Conservation (phyloP, 768 basidiomycete species). For the Collybia mongolica region DNA sequence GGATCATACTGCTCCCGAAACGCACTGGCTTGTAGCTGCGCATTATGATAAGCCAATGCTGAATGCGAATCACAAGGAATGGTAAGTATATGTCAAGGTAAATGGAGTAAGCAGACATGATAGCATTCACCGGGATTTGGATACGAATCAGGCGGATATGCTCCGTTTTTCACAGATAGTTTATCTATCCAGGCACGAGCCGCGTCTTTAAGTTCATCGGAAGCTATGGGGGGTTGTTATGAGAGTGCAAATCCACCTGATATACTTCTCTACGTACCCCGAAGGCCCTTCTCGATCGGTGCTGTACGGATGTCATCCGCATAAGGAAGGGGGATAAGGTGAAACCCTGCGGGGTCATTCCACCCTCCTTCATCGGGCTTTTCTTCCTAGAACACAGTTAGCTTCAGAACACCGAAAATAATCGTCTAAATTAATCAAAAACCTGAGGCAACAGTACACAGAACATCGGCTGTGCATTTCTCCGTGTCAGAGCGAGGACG, state of each 20-base stretch:
- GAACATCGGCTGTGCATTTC: constrained; percentile 75
- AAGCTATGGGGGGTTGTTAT: constrained; percentile 42
- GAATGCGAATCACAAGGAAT: constrained; percentile 7
- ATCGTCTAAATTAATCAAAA: not conserved
- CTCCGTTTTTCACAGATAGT: constrained; percentile 71
- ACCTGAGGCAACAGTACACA: constrained; percentile 90
- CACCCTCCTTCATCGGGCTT: constrained; percentile 66
- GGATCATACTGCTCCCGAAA: constrained; percentile 88
- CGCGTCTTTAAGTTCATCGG: constrained; percentile 61
- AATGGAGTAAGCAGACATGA: constrained; percentile 2
- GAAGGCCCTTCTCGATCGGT: constrained; percentile 61
- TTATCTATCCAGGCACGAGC: constrained; percentile 79
- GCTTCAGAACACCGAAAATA: not conserved
- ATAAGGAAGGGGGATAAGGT: constrained; percentile 91
- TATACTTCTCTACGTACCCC: constrained; percentile 43
- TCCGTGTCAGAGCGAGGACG: constrained; percentile 65
- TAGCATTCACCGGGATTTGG: constrained; percentile 80
- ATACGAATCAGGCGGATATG: constrained; percentile 86
- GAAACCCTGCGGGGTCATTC: constrained; percentile 87
- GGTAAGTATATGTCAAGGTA: not conserved
- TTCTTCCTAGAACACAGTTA: constrained; percentile 53
- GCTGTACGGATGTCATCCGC: constrained; percentile 90
- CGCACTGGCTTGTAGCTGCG: constrained; percentile 87
- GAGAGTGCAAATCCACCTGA: constrained; percentile 3
- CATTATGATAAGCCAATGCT: constrained; percentile 89